phyloP scores from a whole-genome alignment of 805 yeast genomes.

The Saccharomycopsis babjevae region DNA sequence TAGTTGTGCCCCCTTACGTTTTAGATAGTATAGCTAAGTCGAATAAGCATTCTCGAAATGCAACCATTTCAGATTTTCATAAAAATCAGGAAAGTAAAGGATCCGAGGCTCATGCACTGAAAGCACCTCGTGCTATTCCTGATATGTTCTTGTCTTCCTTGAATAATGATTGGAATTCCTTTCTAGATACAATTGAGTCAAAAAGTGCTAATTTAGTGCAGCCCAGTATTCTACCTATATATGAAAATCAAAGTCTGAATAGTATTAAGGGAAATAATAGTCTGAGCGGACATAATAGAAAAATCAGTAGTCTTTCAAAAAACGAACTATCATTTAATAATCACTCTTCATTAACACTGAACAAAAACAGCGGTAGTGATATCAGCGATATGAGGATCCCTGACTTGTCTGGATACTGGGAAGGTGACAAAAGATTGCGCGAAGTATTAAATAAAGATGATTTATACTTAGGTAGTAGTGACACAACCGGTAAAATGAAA shows the following conservation, averaged over 20 bases:
- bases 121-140: not conserved
- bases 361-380: not conserved
- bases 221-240: constrained; percentile 1
- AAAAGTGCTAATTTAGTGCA: constrained; percentile 27
- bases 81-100: constrained; percentile 10
- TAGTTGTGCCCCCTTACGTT: constrained; percentile 55
- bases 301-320: not conserved
- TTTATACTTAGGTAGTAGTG: not conserved
- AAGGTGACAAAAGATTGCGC: constrained; percentile 56
- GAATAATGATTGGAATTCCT: constrained; percentile 41
- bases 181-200: constrained; percentile 36
- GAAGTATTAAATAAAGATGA: constrained; percentile 35
- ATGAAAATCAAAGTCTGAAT: not conserved
- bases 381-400: constrained; percentile 21
- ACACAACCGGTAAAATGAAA: not conserved
- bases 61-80: constrained; percentile 2
- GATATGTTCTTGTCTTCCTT: constrained; percentile 29
- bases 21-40: constrained; percentile 38
- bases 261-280: not conserved
- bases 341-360: not conserved
- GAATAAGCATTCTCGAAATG: constrained; percentile 9
- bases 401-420: constrained; percentile 50
- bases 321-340: not conserved
- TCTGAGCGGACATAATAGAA: not conserved
- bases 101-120: not conserved